A percentile compares a stretch with the other conserved stretches of the same genome.
phyloP scores from a whole-genome alignment of 306 rosid species.

The Quercus agrifolia region DNA sequence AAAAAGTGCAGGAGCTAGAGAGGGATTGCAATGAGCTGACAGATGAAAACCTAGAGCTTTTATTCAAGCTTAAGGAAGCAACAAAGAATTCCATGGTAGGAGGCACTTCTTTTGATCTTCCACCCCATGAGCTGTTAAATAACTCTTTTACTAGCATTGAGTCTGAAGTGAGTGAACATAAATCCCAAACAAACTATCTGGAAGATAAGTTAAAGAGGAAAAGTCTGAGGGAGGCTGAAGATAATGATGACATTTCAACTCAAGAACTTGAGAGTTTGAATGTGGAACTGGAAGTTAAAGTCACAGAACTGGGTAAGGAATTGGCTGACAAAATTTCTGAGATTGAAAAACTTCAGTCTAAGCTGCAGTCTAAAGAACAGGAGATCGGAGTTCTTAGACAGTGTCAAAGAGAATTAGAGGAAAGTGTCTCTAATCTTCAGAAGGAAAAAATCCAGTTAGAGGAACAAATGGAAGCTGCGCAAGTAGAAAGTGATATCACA shows the following conservation, averaged over 20 bases:
- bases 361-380: slow-evolving; percentile 34
- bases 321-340: slow-evolving; percentile 25
- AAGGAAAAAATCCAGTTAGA: slow-evolving; percentile 37
- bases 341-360: slow-evolving; percentile 35
- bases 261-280: slow-evolving; percentile 36
- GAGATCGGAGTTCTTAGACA: slow-evolving; percentile 35
- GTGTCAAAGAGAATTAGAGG: slow-evolving; percentile 31
- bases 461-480: slow-evolving; percentile 29
- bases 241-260: slow-evolving; percentile 15
- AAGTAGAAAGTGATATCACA: slow-evolving; percentile 21
- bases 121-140: slow-evolving; percentile 25
- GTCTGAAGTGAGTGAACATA: slow-evolving; percentile 41
- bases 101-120: slow-evolving; percentile 28
- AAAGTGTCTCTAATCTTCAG: slow-evolving; percentile 38
- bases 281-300: slow-evolving; percentile 31
- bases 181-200: slow-evolving; percentile 27
- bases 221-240: slow-evolving; percentile 30
- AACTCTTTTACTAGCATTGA: slow-evolving; percentile 45
- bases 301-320: slow-evolving; percentile 32
- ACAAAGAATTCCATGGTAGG: slow-evolving; percentile 36
- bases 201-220: slow-evolving; percentile 34
- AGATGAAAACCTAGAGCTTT: slow-evolving; percentile 87
- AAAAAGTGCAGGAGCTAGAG: slow-evolving; percentile 86
- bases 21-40: slow-evolving; percentile 92
- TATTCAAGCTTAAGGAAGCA: slow-evolving; percentile 78